Conservation (phyloP, 2,329 filamentous ascomycete genomes). For the Mycosphaerella sp. region DNA sequence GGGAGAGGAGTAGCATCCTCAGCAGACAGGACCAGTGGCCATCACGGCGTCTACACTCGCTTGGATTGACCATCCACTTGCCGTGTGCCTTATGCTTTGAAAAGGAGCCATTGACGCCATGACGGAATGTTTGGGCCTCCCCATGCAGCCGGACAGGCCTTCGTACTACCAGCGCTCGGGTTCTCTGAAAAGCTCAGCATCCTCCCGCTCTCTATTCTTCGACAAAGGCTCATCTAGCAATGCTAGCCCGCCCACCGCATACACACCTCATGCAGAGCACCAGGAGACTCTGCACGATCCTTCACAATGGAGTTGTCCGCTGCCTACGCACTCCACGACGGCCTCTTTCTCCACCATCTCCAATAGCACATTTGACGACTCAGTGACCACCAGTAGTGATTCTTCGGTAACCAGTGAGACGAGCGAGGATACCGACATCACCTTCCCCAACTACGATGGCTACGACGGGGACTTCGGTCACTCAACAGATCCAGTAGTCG, state of each 20-base stretch:
- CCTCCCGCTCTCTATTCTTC: constrained; percentile 41
- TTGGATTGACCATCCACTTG: not conserved
- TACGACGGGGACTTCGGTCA: constrained; percentile 34
- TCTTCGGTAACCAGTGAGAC: constrained; percentile 55
- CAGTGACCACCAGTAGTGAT: constrained; percentile 43
- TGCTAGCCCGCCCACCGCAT: constrained; percentile 32
- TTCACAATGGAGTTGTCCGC: constrained; percentile 25
- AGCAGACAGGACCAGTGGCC: not conserved
- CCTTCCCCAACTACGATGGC: constrained; percentile 43
- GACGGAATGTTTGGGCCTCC: constrained; percentile 41
- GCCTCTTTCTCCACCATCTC: constrained; percentile 38
- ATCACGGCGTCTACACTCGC: not conserved
- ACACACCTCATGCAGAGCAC: constrained; percentile 33
- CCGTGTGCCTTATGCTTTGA: constrained; percentile 11
- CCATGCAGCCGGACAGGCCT: constrained; percentile 39
- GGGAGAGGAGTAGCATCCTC: not conserved
- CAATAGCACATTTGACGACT: constrained; percentile 46
- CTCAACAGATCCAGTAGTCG: constrained; percentile 2
- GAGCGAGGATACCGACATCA: constrained; percentile 43
- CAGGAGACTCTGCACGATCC: constrained; percentile 29
- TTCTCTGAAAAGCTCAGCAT: constrained; percentile 39
- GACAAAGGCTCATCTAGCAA: constrained; percentile 29
- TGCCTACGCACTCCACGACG: constrained; percentile 26
- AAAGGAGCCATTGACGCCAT: constrained; percentile 27
- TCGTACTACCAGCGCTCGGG: constrained; percentile 38